Evolutionary conservation across 768 basidiomycete genomes (phyloP), one percentile per base, ranked within the genome.

Genomic region (Collybiopsis luxurians): DNA sequence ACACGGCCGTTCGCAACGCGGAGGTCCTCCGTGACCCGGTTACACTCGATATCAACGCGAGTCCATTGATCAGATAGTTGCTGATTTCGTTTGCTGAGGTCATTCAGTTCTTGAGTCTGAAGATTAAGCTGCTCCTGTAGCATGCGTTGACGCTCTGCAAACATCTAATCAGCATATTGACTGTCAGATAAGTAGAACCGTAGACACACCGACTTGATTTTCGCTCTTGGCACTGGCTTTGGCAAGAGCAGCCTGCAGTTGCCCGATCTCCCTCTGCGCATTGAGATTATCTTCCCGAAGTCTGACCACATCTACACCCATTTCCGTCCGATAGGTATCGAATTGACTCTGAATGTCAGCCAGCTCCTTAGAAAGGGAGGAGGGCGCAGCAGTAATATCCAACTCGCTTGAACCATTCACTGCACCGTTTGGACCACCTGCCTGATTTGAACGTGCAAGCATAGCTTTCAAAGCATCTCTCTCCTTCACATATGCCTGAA

Each of bases 201-300:
- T 50, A 31, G 59, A 54, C 43, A 34, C 1, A 61, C 95, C 93
- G 30, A 83, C 79, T 26, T 93, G 76, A 64, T 84, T 86, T 48
- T 95, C 90, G 21, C 86, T 78, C 72, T 88, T 87, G 1, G 93
- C 93, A 60, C 88, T 89, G 1, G 90, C 86, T 67, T 91, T 94
- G 1, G 93, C 94, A 15, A 95, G 75, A 2, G 79, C 76, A 24
- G 90, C 82, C 51, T 80, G 78, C 15, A 87, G 76, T 42, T 81
- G 78, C 12, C 84, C 86, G 7, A 80, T 77, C 61, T 93, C 91
- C 52, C 85, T 74, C 60, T 94, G 87, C 11, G 90, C 77, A 1
- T 65, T 68, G 15, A 75, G 68, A 9, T 89, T 70, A 50, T 95
- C 87, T 57, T 92, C 92, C 36, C 91, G 80, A 27, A 94, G 67